Evolutionary conservation across 306 rosid genomes (phyloP).

Genomic region (Trifolium pratense): DNA sequence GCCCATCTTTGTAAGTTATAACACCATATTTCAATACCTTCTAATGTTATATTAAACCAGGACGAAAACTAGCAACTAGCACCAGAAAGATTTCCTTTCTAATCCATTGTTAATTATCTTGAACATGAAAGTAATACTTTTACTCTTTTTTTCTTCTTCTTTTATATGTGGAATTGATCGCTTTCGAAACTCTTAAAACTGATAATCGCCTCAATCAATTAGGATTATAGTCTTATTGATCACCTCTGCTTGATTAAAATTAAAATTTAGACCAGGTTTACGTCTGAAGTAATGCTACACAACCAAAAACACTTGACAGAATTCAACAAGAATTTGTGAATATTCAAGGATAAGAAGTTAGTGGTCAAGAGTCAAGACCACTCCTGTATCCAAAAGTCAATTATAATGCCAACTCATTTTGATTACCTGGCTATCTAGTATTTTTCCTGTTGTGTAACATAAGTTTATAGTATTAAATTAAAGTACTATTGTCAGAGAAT

Average conservation of each 20-base stretch:
- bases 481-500: too few relatives aligned
- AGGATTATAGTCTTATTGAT: not conserved
- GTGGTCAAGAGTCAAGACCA: not conserved
- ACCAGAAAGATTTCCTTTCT: not conserved
- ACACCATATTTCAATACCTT: too few relatives aligned
- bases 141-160: not conserved
- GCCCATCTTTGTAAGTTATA: too few relatives aligned
- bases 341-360: not conserved
- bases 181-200: not conserved
- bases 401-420: not conserved
- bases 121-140: not conserved
- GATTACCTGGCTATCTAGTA: not conserved
- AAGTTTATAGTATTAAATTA: too few relatives aligned
- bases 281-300: too few relatives aligned
- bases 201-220: not conserved
- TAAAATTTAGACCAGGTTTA: too few relatives aligned
- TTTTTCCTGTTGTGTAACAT: too few relatives aligned
- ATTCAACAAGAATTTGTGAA: not conserved
- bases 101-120: not conserved
- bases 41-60: slow-evolving; percentile 9
- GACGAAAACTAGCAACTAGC: not conserved
- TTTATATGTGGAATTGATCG: not conserved
- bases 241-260: not conserved
- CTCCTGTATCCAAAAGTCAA: not conserved
- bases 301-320: not conserved